Base-by-base conservation (phyloP, 768 basidiomycete species). In the Dentipellis sp. region DNA sequence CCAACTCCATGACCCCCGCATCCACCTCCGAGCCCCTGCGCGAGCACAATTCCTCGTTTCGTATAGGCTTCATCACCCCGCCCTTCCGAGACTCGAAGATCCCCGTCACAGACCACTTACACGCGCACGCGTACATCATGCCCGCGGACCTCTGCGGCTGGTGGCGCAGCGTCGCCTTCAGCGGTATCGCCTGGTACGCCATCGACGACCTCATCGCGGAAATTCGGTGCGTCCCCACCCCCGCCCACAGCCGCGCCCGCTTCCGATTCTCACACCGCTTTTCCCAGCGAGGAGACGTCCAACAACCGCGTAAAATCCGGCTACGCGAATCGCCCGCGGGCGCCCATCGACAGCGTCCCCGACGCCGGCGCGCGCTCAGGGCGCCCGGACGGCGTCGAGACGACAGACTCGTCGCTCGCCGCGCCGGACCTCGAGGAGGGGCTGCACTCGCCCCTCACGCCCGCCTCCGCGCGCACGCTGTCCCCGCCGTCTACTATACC, bases 221-320 rank as follows among this genome's bases (percentile, higher is more conserved):
- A 67, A 90, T 90, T 62, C 75, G 88, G 88, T 89, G 61, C 49
- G 76, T 68, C 23, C 14, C 23, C 22, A 10, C 1, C 16, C 48
- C 6, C 21, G 3, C 22, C 12, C 16, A 19, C 42, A 45, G 42
- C 42, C 42, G 40, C 16, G 19, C 3, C 42, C 9, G n/a, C 42
- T 35, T 46, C 36, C 51, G 56, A 29, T 50, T 50, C 37, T 21
- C 59, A 29, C 47, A 52, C 35, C 16, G 40, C 10, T 49, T 39
- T 58, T 52, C 59, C n/a, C 70, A 91, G 90, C 50, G 89, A 92
- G 69, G 79, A 82, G 17, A 82, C 84, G 2, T 83, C 87, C 12
- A 93, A 91, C 65, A 91, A 93, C 69, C 83, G 89, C 42, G 72
- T 93, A 66, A 90, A 89, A 66, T 89, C 88, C 7, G 88, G 87